Base-by-base conservation (phyloP, 768 basidiomycete species). In the Harrya chromipes region DNA sequence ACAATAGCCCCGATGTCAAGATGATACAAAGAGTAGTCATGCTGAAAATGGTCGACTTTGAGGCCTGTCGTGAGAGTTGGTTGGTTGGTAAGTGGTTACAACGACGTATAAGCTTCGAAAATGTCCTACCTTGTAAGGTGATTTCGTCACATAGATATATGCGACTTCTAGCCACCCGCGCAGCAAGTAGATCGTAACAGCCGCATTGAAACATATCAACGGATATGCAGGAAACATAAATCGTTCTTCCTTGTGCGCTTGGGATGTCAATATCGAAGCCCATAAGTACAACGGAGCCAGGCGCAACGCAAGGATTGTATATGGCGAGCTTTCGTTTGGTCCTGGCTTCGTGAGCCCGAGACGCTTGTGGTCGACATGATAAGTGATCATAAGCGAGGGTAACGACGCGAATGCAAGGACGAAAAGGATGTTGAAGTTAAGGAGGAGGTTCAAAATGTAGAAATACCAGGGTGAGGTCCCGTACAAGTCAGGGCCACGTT, bases 201-300 rank as follows among this genome's bases (percentile, higher is more conserved):
- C 90, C 1, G 94, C 95, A 62, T 97, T 97, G 72, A 98, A 92
- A 63, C 91, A 92, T 40, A 98, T 69, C 27, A 98, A 68, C 2
- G 92, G 89, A 65, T 95, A 98, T 2, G 82, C 86, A 1, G 97
- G 95, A 68, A 85, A 98, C 84, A 97, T 88, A 73, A 99, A 99
- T n/a, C 97, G 79, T 65, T 99, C 97, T 69, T 99, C 97, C 71
- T 99, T 99, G 70, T 99, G 97, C 1, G 87, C 73, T 70, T 98
- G 95, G 3, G 75, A 57, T 4, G 82, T 83, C 56, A 99, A 71
- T 53, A 97, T 85, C 1, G 69, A 79, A 40, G 85, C 60, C 95
- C 97, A 98, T n/a, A 97, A 56, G 70, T 98, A 97, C 53, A 95
- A 74, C 1, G 93, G 93, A n/a, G 78, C 67, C n/a, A 98, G 74